Conservation (phyloP, 345 rosid genomes). For the Hypericum androsaemum region DNA sequence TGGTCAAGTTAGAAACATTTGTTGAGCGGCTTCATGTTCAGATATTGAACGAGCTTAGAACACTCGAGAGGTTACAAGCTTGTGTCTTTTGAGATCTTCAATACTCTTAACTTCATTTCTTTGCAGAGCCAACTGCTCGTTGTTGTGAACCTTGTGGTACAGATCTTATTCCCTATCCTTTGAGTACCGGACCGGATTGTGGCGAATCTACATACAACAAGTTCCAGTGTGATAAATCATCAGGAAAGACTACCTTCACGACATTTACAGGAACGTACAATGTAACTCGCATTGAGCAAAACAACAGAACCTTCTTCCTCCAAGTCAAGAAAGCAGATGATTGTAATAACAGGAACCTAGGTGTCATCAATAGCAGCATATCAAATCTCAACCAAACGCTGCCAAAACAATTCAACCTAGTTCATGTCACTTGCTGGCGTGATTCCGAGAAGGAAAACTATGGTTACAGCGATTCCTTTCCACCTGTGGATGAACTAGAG, state of each 20-base stretch:
- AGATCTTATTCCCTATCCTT: not conserved
- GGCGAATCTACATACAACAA: not conserved
- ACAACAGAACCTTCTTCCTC: not conserved
- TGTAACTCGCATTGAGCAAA: not conserved
- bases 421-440: slow-evolving; percentile 20
- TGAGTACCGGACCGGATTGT: slow-evolving; percentile 2
- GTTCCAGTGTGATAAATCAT: not conserved
- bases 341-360: not conserved
- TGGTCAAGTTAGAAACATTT: no score
- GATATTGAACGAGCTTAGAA: not conserved
- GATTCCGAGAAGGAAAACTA: slow-evolving; percentile 14
- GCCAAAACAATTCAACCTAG: not conserved
- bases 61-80: not conserved
- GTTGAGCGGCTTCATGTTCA: no score
- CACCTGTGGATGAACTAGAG: not conserved
- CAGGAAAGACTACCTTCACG: not conserved
- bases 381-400: not conserved
- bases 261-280: not conserved
- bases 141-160: slow-evolving; percentile 3
- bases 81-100: no score
- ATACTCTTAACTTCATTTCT: not conserved
- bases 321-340: not conserved
- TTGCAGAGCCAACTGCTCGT: not conserved
- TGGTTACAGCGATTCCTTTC: not conserved
- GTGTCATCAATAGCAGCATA: not conserved